Evolutionary conservation across 1,139 yeast species (phyloP), one percentile per base, ranked within the genome.

Genomic region (Yamadazyma jaroonii): DNA sequence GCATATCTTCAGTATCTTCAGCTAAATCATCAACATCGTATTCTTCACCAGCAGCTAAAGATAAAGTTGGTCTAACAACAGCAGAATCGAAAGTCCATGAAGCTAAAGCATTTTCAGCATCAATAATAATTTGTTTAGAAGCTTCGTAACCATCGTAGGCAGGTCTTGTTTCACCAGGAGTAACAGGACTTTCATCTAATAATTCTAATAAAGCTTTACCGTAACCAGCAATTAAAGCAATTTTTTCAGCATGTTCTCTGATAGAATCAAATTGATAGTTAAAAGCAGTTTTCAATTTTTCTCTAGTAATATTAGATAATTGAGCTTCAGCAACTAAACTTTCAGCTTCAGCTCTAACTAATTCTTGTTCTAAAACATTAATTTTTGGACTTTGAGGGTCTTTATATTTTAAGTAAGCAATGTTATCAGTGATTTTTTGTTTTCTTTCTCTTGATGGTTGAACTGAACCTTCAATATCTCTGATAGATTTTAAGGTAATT

Each of bases 121-220:
- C 94, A 58, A 84, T 80, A 56, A 84, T 84, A 63, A 84, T 84
- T 67, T 84, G 94, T 69, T 84, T 84, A 38, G 90, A 81, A 39
- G 92, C 90, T 63, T 84, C 92, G 61, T 84, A 84, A 50, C 94
- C 94, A 56, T 84, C 94, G 63, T 84, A 84, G 41, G 89, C 84
- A 36, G 89, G 84, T 80, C 92, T 82, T 43, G 89, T 81, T 68
- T 86, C 95, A 69, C 95, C 95, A 41, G 95, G 95, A 48, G 94
- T 84, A 39, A 85, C 92, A 46, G 94, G 87, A 46, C 86, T 69
- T 59, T 84, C 94, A 59, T 85, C 95, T 59, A 86, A 74, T 56
- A 85, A 74, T 67, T 84, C 92, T 61, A 85, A 72, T 46, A 85
- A 65, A 27, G 92, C 94, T 67, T 85, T 84, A 70, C 94, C 95